phyloP scores from a whole-genome alignment of 768 basidiomycete species.

The Leucocoprinus sp. region DNA sequence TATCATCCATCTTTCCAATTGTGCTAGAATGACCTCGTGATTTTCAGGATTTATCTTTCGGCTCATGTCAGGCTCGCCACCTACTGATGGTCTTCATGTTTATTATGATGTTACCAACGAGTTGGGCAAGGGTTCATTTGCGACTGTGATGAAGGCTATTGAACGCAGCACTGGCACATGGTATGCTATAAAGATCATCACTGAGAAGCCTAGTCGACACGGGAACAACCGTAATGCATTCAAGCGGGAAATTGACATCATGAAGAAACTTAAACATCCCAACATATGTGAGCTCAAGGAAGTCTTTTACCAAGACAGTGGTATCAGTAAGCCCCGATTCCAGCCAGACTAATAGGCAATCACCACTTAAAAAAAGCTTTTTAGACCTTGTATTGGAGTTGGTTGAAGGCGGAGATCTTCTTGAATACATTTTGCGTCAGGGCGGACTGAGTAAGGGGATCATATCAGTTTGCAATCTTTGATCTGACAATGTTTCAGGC shows the following conservation, averaged over 20 bases:
- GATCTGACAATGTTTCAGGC: constrained; percentile 21
- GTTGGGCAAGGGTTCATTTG: constrained; percentile 89
- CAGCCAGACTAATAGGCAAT: constrained; percentile 13
- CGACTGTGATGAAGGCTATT: constrained; percentile 80
- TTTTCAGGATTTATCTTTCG: constrained; percentile 63
- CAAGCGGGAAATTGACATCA: constrained; percentile 70
- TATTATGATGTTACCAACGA: constrained; percentile 60
- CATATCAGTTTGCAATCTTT: neutral
- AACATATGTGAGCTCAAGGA: constrained; percentile 80
- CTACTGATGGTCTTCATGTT: constrained; percentile 48
- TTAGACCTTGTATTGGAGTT: constrained; percentile 77
- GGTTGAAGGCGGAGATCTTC: constrained; percentile 81
- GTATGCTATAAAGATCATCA: constrained; percentile 87
- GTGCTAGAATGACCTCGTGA: neutral
- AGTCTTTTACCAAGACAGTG: constrained; percentile 56
- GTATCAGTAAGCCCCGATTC: constrained; percentile 41
- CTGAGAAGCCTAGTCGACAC: constrained; percentile 30
- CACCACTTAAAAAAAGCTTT: constrained; percentile 13
- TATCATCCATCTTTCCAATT: neutral
- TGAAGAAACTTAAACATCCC: constrained; percentile 67
- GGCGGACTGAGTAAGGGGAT: constrained; percentile 49
- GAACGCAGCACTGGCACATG: constrained; percentile 60
- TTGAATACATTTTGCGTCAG: constrained; percentile 64
- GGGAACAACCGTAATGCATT: constrained; percentile 32
- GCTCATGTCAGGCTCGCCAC: constrained; percentile 43